Evolutionary conservation across 345 rosid species (phyloP).

Genomic region (Populus alba): DNA sequence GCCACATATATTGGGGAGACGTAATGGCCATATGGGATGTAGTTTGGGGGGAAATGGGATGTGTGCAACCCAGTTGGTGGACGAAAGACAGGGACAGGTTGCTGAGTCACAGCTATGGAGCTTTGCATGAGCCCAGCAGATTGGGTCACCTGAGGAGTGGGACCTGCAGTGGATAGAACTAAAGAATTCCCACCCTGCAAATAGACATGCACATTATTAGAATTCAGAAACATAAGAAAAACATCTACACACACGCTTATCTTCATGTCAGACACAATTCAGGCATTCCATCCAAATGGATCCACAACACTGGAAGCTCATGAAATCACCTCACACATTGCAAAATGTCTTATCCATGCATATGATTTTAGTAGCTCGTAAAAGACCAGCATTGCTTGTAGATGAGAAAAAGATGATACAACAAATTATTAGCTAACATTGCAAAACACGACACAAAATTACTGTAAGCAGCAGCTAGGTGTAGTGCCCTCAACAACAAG

Average conservation of each 20-base stretch:
- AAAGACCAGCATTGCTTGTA: neutral
- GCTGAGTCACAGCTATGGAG: slow-evolving; percentile 75
- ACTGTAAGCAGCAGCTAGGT: neutral
- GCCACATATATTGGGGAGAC: slow-evolving; percentile 73
- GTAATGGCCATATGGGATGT: slow-evolving; percentile 73
- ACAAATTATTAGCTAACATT: neutral
- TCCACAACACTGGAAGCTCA: neutral
- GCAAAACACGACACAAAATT: neutral
- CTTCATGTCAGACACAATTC: neutral
- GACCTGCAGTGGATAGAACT: slow-evolving; percentile 62
- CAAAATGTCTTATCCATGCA: neutral
- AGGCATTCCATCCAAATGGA: neutral
- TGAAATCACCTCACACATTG: neutral
- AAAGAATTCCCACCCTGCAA: slow-evolving; percentile 73
- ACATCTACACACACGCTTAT: neutral
- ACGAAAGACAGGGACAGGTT: slow-evolving; percentile 75
- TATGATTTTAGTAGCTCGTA: neutral
- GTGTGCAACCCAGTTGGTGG: slow-evolving; percentile 84
- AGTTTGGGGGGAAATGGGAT: slow-evolving; percentile 82
- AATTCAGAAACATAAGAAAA: slow-evolving; percentile 2
- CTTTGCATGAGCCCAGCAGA: slow-evolving; percentile 79
- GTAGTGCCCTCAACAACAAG: neutral
- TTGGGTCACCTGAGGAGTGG: slow-evolving; percentile 72
- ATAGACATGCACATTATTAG: slow-evolving; percentile 27
- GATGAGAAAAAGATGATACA: neutral